Conservation (phyloP, 208 protist species). For the Leishmania tarentolae region DNA sequence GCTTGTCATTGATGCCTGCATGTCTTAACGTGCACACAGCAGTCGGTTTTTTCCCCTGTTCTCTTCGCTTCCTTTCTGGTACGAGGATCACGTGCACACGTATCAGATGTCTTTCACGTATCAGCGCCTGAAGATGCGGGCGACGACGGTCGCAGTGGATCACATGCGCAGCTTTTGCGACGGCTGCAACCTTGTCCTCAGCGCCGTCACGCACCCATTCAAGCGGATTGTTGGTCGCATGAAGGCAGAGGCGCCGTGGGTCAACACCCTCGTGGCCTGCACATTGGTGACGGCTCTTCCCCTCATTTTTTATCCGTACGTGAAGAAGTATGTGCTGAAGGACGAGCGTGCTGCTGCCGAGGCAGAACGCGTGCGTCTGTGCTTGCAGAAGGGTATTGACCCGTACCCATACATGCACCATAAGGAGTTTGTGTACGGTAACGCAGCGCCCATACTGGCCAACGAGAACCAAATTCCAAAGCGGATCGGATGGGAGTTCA, state of each 20-base stretch:
- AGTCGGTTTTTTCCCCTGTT: not conserved
- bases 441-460: constrained; percentile 40
- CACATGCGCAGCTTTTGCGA: constrained; percentile 69
- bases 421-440: constrained; percentile 86
- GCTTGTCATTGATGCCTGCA: not conserved
- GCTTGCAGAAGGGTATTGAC: constrained; percentile 91
- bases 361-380: constrained; percentile 86
- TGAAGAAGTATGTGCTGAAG: constrained; percentile 63
- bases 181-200: constrained; percentile 56
- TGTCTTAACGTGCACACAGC: not conserved
- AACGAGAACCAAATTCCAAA: constrained; percentile 50
- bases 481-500: constrained; percentile 59
- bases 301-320: constrained; percentile 59
- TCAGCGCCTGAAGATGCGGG: constrained; percentile 74
- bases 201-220: constrained; percentile 46
- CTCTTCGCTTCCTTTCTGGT: not conserved
- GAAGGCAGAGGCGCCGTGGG: constrained; percentile 76
- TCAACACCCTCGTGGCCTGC: constrained; percentile 52
- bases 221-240: constrained; percentile 44
- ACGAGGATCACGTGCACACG: not conserved
- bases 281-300: constrained; percentile 55
- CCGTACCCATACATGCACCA: constrained; percentile 88
- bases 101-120: constrained; percentile 70
- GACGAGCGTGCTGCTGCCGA: constrained; percentile 57
- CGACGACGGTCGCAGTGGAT: constrained; percentile 59